phyloP scores from a whole-genome alignment of 2,329 filamentous ascomycete species.

The Dactylella cylindrospora region DNA sequence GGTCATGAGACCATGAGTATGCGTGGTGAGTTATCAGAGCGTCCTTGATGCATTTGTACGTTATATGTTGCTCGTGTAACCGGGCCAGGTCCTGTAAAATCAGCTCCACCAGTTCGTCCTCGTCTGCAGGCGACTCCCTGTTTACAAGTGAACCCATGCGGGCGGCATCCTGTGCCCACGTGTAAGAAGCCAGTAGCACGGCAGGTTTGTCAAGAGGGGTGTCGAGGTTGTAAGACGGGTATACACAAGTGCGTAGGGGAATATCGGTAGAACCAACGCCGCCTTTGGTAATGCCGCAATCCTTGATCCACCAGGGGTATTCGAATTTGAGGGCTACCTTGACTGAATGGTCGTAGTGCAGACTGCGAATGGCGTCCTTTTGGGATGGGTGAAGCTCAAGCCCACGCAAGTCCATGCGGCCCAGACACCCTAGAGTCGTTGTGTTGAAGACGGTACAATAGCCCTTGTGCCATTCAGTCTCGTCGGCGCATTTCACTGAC shows the following conservation, averaged over 20 bases:
- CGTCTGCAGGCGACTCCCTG: slow-evolving; percentile 44
- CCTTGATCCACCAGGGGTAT: slow-evolving; percentile 51
- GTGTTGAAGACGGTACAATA: slow-evolving; percentile 44
- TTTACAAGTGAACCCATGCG: slow-evolving; percentile 49
- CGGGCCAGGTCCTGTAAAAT: slow-evolving; percentile 49
- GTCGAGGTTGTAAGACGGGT: slow-evolving; percentile 51
- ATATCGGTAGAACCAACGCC: slow-evolving; percentile 51
- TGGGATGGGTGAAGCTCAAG: slow-evolving; percentile 40
- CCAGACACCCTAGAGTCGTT: slow-evolving; percentile 42
- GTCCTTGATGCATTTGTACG: slow-evolving; percentile 13
- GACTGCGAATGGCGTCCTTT: slow-evolving; percentile 50
- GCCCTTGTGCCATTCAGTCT: too few species aligned
- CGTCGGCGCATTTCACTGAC: too few species aligned
- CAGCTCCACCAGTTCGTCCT: slow-evolving; percentile 49
- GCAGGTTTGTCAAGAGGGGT: slow-evolving; percentile 44
- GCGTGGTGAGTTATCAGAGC: slow-evolving; percentile 50
- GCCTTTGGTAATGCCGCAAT: slow-evolving; percentile 48
- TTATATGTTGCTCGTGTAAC: slow-evolving; percentile 47
- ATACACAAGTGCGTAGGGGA: slow-evolving; percentile 51
- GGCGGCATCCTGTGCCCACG: slow-evolving; percentile 52
- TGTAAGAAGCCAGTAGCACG: slow-evolving; percentile 52
- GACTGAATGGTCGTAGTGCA: slow-evolving; percentile 50
- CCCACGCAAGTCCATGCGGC: slow-evolving; percentile 40
- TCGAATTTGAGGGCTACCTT: slow-evolving; percentile 53
- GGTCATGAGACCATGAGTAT: slow-evolving; percentile 53